A percentile compares a stretch with the other conserved stretches of the same genome.
phyloP scores from a whole-genome alignment of 2,329 filamentous ascomycete species.

The Fusarium nodosum region DNA sequence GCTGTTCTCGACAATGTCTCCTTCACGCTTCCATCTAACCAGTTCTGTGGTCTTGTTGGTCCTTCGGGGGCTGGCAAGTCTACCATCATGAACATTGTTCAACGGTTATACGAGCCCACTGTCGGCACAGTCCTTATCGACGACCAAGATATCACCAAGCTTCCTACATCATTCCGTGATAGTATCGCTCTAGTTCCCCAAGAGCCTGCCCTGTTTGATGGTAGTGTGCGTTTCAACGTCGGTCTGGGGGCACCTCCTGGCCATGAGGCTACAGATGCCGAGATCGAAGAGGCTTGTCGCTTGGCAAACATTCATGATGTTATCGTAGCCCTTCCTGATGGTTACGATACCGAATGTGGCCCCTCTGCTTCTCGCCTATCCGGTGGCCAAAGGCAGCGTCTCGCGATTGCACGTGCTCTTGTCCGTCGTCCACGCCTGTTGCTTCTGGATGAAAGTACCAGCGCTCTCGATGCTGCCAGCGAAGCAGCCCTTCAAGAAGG shows the following conservation, averaged over 20 bases:
- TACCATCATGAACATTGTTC: slow-evolving; percentile 70
- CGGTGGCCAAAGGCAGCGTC: slow-evolving; percentile 82
- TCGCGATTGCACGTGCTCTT: slow-evolving; percentile 83
- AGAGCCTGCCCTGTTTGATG: slow-evolving; percentile 68
- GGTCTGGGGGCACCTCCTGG: slow-evolving; percentile 67
- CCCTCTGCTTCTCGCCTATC: slow-evolving; percentile 81
- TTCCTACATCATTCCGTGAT: slow-evolving; percentile 60
- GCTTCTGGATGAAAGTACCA: slow-evolving; percentile 85
- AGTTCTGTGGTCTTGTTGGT: slow-evolving; percentile 74
- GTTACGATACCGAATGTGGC: slow-evolving; percentile 75
- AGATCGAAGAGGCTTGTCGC: slow-evolving; percentile 75
- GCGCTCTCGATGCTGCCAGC: slow-evolving; percentile 78
- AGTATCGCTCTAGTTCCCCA: slow-evolving; percentile 69
- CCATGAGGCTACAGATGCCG: slow-evolving; percentile 67
- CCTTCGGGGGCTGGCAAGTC: slow-evolving; percentile 76
- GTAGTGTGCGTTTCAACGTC: slow-evolving; percentile 69
- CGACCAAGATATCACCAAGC: slow-evolving; percentile 60
- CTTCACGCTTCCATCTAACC: slow-evolving; percentile 68
- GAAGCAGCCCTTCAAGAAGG: slow-evolving; percentile 76
- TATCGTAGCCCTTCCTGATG: slow-evolving; percentile 72
- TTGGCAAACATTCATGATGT: slow-evolving; percentile 79
- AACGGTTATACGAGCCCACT: slow-evolving; percentile 62
- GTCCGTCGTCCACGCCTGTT: slow-evolving; percentile 78
- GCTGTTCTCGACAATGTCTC: slow-evolving; percentile 69
- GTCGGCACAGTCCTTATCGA: slow-evolving; percentile 59